Conservation (phyloP, 805 yeast species). For the Yamadazyma insecticola region DNA sequence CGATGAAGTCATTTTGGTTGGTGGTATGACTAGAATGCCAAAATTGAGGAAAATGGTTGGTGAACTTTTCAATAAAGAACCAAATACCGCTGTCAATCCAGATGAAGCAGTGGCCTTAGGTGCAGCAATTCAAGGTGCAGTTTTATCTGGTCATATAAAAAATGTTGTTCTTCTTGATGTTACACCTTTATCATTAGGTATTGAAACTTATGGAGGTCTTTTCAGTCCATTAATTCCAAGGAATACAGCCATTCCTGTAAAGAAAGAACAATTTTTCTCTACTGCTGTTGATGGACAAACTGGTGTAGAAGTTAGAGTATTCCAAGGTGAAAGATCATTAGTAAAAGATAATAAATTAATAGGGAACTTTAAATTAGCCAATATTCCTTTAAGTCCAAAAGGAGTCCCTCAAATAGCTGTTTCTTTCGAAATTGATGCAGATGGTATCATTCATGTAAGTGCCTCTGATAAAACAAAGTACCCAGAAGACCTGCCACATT, state of each 20-base stretch:
- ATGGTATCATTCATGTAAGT: conserved; percentile 61
- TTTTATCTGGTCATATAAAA: conserved; percentile 75
- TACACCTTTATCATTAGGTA: conserved; percentile 77
- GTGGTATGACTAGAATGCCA: conserved; percentile 93
- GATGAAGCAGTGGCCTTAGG: conserved; percentile 92
- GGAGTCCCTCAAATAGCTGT: conserved; percentile 79
- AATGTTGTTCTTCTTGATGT: conserved; percentile 77
- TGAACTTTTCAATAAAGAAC: conserved; percentile 55
- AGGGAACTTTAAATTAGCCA: conserved; percentile 67
- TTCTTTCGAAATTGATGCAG: conserved; percentile 76
- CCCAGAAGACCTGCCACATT: conserved; percentile 29
- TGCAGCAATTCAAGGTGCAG: conserved; percentile 88
- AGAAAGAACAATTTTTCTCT: conserved; percentile 68
- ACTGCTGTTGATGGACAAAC: conserved; percentile 86
- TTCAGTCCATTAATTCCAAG: conserved; percentile 76
- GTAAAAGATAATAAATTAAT: conserved; percentile 74
- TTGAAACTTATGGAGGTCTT: conserved; percentile 81
- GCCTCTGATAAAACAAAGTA: conserved; percentile 51
- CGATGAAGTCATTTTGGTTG: conserved; percentile 74
- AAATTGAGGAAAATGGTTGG: conserved; percentile 62
- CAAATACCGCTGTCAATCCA: conserved; percentile 76
- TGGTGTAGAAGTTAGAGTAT: conserved; percentile 74
- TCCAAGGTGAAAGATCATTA: conserved; percentile 76
- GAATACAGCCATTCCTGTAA: conserved; percentile 73
- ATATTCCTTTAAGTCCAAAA: conserved; percentile 72